Conservation (phyloP, 106 monocot species). For the Dendrobium officinale region DNA sequence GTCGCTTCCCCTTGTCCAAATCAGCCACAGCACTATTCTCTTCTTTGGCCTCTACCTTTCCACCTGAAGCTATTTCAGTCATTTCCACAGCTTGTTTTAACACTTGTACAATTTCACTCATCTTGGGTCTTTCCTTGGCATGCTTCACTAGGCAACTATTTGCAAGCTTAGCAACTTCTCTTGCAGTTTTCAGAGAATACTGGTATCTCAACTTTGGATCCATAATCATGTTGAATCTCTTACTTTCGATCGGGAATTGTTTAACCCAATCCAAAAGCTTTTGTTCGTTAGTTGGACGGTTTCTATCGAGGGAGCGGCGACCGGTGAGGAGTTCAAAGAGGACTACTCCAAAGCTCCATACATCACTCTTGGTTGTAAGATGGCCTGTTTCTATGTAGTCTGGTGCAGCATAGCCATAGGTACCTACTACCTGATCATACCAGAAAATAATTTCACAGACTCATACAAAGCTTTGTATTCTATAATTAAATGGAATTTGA, state of each 20-base stretch:
- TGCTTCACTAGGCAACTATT: slow-evolving; percentile 24
- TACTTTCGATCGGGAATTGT: slow-evolving; percentile 22
- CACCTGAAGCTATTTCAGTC: too few relatives aligned
- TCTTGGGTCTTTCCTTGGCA: slow-evolving; percentile 26
- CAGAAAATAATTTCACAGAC: not conserved
- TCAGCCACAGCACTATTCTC: too few relatives aligned
- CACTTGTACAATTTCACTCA: slow-evolving; percentile 22
- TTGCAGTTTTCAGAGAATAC: slow-evolving; percentile 19
- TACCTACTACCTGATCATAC: slow-evolving; percentile 26
- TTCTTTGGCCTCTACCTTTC: too few relatives aligned
- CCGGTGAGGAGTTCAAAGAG: slow-evolving; percentile 41
- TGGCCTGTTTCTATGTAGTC: slow-evolving; percentile 44
- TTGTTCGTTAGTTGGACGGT: slow-evolving; percentile 23
- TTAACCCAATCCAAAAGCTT: slow-evolving; percentile 42
- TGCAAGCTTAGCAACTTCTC: slow-evolving; percentile 31
- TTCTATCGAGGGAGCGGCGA: slow-evolving; percentile 22
- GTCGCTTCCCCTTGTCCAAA: too few relatives aligned
- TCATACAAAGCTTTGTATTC: too few relatives aligned
- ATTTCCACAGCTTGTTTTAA: slow-evolving; percentile 4
- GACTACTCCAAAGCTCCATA: slow-evolving; percentile 39
- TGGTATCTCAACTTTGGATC: slow-evolving; percentile 27
- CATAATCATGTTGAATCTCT: slow-evolving; percentile 32
- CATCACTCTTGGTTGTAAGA: slow-evolving; percentile 32
- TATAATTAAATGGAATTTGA: too few relatives aligned
- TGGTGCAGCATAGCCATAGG: slow-evolving; percentile 37